These are phyloP conservation scores for Perilla frutescens DNA, from an alignment of 257 asterid genomes.

Conservation along the genomic window DNA sequence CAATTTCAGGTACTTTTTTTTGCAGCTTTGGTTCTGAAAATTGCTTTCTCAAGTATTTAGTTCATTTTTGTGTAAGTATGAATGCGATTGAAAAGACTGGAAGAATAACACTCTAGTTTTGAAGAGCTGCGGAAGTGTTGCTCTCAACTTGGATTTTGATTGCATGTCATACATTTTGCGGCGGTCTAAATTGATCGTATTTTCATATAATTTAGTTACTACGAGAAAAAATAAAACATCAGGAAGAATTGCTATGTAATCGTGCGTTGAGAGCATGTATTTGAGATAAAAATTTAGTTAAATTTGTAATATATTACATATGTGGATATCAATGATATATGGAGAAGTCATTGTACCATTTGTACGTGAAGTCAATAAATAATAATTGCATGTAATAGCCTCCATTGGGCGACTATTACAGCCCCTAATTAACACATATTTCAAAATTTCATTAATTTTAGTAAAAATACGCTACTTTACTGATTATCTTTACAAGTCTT, in stretches of 20 bases:
- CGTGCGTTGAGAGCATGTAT: neutral
- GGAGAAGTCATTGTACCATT: too few relatives aligned
- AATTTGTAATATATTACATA: too few relatives aligned
- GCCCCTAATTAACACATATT: too few relatives aligned
- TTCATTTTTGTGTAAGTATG: neutral
- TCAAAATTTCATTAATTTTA: too few relatives aligned
- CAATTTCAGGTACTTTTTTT: slow-evolving; percentile 36
- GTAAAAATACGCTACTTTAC: too few relatives aligned
- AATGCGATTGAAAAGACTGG: neutral
- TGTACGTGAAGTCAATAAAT: too few relatives aligned
- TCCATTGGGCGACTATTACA: too few relatives aligned
- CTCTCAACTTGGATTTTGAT: slow-evolving; percentile 4
- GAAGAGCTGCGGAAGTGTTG: neutral
- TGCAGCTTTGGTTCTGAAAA: neutral
- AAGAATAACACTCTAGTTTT: neutral
- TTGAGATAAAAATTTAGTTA: too few relatives aligned
- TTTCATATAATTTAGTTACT: neutral
- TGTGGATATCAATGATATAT: too few relatives aligned
- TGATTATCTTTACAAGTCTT: too few relatives aligned
- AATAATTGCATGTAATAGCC: too few relatives aligned
- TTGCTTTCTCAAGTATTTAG: neutral
- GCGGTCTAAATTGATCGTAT: too few relatives aligned
- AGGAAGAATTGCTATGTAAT: neutral
- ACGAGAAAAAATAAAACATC: neutral
- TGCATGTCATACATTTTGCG: neutral